These are phyloP conservation scores for Boletus hoseneyae DNA, from an alignment of 1,284 basidiomycete species.

Conservation along the genomic window DNA sequence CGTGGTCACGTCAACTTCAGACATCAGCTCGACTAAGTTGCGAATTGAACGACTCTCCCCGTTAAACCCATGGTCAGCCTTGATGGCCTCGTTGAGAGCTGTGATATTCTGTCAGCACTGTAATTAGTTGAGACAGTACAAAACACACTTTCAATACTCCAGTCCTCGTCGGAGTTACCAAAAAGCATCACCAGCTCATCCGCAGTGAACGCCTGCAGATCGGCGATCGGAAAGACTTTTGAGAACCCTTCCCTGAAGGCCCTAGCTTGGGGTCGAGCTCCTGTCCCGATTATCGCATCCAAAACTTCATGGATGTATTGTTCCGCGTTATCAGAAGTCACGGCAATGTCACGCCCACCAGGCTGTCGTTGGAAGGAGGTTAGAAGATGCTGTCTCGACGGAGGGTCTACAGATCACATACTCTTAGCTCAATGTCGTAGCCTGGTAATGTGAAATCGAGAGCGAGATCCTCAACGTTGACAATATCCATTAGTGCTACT, in stretches of 20 bases:
- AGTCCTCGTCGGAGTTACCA: slow-evolving; percentile 94
- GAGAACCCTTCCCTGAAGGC: slow-evolving; percentile 91
- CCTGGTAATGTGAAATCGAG: slow-evolving; percentile 97
- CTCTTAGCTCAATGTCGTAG: slow-evolving; percentile 86
- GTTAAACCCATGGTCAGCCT: slow-evolving; percentile 98
- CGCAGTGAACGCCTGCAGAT: slow-evolving; percentile 89
- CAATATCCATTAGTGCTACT: slow-evolving; percentile 52
- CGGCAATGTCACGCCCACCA: slow-evolving; percentile 74
- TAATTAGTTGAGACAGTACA: background rate
- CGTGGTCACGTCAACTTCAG: slow-evolving; percentile 69
- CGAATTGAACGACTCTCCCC: slow-evolving; percentile 89
- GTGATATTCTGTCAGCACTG: slow-evolving; percentile 8
- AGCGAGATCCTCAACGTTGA: slow-evolving; percentile 82
- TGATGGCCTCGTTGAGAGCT: slow-evolving; percentile 87
- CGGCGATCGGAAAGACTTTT: slow-evolving; percentile 89
- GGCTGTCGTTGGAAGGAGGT: slow-evolving; percentile 41
- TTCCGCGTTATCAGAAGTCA: slow-evolving; percentile 83
- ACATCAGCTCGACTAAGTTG: slow-evolving; percentile 85
- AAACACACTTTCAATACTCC: slow-evolving; percentile 80
- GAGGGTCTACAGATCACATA: slow-evolving; percentile 34
- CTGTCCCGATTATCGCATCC: slow-evolving; percentile 78
- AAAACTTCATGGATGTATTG: slow-evolving; percentile 85
- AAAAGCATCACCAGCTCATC: slow-evolving; percentile 94
- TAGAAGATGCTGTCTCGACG: background rate
- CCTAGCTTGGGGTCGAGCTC: slow-evolving; percentile 70